Conservation (phyloP, 139 green algal genomes). For the Chlorella vulgaris region DNA sequence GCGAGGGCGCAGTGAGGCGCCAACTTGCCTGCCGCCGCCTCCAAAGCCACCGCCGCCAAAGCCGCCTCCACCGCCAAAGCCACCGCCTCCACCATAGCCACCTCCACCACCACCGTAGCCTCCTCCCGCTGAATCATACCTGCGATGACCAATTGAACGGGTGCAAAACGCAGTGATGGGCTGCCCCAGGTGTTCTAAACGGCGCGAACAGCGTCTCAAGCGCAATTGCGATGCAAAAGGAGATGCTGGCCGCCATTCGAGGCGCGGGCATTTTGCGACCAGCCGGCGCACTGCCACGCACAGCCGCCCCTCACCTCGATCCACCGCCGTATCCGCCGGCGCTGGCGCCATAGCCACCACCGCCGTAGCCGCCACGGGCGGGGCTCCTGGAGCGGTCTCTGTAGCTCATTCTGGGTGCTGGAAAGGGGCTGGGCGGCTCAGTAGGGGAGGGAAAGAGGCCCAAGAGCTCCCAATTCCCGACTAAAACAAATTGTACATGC, state of each 20-base stretch:
- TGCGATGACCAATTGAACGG: no score
- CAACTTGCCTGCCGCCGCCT: conserved; percentile 29
- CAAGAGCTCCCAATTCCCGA: background rate
- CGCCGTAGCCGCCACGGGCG: conserved; percentile 9
- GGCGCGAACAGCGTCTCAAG: no score
- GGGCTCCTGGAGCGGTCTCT: conserved; percentile 20
- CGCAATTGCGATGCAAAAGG: no score
- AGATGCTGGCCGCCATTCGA: no score
- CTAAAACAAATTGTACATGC: no score
- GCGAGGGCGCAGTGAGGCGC: background rate
- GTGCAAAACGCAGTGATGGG: background rate
- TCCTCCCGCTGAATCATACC: conserved; percentile 1
- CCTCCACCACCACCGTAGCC: conserved; percentile 13
- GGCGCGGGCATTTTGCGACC: no score
- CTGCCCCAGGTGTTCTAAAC: background rate
- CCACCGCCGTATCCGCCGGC: conserved; percentile 26
- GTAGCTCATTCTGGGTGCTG: conserved; percentile 24
- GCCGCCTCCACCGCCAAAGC: conserved; percentile 35
- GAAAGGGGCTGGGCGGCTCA: background rate
- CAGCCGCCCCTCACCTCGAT: conserved; percentile 27
- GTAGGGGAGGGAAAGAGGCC: no score
- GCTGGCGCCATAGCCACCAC: background rate
- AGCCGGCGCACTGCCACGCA: no score
- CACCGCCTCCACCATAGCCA: conserved; percentile 30
- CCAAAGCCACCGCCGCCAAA: conserved; percentile 19